Evolutionary conservation across 805 yeast species (phyloP).

Genomic region (Metschnikowia dekortorum): DNA sequence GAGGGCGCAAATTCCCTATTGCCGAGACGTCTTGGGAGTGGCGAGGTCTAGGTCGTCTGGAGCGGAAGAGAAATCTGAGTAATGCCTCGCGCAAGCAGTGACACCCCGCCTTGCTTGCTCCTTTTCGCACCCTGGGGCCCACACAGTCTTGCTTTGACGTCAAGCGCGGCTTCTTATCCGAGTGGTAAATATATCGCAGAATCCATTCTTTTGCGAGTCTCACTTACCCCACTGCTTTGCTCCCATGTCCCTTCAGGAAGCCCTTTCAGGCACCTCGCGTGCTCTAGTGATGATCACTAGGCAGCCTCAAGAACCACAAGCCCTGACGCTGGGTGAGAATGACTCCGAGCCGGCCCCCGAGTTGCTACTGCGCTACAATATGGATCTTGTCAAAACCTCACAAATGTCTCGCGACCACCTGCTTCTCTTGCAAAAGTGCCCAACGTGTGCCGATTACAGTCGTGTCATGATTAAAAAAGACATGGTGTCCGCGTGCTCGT

Average conservation of each 20-base stretch:
- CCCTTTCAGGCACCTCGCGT: not conserved
- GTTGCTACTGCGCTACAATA: not conserved
- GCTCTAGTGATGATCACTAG: not conserved
- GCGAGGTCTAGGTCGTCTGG: not conserved
- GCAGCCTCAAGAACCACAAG: not conserved
- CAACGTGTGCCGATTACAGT: not conserved
- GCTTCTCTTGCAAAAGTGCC: not conserved
- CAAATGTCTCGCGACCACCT: not conserved
- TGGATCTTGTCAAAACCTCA: not conserved
- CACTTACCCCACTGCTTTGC: no score
- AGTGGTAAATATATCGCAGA: not conserved
- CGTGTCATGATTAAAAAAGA: not conserved
- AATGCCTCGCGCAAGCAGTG: slow-evolving; percentile 1
- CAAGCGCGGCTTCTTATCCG: slow-evolving; percentile 1
- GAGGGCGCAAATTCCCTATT: no score
- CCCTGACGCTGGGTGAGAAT: not conserved
- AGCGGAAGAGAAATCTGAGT: not conserved
- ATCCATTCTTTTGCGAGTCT: not conserved
- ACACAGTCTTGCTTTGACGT: not conserved
- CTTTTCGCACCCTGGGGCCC: not conserved
- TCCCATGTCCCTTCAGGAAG: not conserved
- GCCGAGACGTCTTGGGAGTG: not conserved
- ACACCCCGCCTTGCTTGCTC: slow-evolving; percentile 3
- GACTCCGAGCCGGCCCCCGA: not conserved
- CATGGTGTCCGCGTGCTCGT: not conserved